These are phyloP conservation scores for Spathaspora hagerdaliae DNA, from an alignment of 805 yeast species.

Conservation along the genomic window DNA sequence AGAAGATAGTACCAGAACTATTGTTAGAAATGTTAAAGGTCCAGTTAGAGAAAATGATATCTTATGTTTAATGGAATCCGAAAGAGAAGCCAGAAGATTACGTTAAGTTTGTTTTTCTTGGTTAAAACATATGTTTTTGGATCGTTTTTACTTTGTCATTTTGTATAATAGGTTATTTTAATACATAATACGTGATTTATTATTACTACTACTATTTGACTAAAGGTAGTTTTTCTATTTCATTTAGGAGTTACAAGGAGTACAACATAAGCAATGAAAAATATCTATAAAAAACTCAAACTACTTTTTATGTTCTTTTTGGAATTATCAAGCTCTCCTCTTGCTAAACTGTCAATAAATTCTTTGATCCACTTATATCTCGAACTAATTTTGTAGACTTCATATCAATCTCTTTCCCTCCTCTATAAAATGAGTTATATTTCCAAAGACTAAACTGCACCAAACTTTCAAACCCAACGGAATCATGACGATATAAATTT, in stretches of 20 bases:
- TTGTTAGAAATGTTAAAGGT: conserved; percentile 49
- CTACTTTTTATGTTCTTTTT: no score
- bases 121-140: no score
- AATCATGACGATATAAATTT: conserved; percentile 47
- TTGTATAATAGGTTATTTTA: no score
- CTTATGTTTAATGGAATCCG: conserved; percentile 98
- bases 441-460: conserved; percentile 41
- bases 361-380: conserved; percentile 6
- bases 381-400: conserved; percentile 5
- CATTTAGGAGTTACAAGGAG: no score
- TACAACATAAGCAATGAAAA: no score
- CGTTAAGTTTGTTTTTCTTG: conserved; percentile 4
- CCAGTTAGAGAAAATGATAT: conserved; percentile 72
- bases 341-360: neutral
- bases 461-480: conserved; percentile 34
- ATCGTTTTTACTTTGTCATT: no score
- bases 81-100: conserved; percentile 65
- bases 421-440: conserved; percentile 20
- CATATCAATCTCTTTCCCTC: neutral
- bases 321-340: no score
- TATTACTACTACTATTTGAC: no score
- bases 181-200: no score
- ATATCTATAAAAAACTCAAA: no score
- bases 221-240: no score
- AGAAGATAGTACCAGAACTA: conserved; percentile 46